Evolutionary conservation across 768 basidiomycete genomes (phyloP).

Genomic region (Erythrobasidium yunnanense): DNA sequence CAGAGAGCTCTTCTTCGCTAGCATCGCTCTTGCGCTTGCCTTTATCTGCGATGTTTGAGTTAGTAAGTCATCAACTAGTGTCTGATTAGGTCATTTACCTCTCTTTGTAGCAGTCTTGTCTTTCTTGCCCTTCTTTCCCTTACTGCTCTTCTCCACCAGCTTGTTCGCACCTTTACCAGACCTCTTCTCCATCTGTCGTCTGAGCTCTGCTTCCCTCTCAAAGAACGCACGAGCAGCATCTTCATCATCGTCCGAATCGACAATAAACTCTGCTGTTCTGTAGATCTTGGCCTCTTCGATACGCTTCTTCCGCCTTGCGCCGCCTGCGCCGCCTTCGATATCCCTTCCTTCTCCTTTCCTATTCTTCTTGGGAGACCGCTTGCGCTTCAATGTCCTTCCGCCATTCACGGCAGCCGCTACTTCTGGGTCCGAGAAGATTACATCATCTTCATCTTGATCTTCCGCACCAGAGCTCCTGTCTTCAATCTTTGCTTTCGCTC

Average conservation of each 20-base stretch:
- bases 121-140: background rate
- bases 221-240: conserved; percentile 20
- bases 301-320: background rate
- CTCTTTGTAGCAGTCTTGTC: background rate
- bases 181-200: conserved; percentile 15
- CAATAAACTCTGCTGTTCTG: conserved; percentile 23
- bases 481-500: conserved; percentile 11
- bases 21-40: background rate
- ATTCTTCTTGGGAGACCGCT: background rate
- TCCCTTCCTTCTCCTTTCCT: background rate
- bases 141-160: conserved; percentile 2
- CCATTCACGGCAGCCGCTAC: conserved; percentile 9
- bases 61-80: background rate
- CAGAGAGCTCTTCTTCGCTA: background rate
- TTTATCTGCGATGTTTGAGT: background rate
- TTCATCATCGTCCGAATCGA: conserved; percentile 21
- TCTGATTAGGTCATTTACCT: too few species aligned
- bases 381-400: background rate
- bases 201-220: conserved; percentile 3
- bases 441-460: conserved; percentile 13
- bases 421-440: conserved; percentile 15
- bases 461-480: conserved; percentile 14
- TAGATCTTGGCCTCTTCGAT: conserved; percentile 16
- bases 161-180: background rate
- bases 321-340: background rate